These are phyloP conservation scores for Hypocrella siamensis DNA, from an alignment of 2,329 filamentous ascomycete species.

Conservation along the genomic window DNA sequence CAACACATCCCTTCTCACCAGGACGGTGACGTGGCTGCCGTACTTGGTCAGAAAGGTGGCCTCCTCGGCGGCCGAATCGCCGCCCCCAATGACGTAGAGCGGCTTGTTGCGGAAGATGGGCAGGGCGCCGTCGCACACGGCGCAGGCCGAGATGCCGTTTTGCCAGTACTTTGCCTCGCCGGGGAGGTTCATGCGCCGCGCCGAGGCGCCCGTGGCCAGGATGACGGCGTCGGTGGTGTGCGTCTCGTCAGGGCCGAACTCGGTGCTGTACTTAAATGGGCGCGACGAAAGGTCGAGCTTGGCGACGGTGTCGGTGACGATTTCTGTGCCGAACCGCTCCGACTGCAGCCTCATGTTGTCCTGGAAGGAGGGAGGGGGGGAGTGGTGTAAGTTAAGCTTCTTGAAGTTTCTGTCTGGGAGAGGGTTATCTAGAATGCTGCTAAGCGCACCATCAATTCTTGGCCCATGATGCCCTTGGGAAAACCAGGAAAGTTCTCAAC, in stretches of 20 bases:
- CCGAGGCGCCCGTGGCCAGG: slow-evolving; percentile 89
- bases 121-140: slow-evolving; percentile 91
- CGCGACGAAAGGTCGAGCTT: slow-evolving; percentile 70
- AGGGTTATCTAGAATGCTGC: not conserved
- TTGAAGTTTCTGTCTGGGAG: not conserved
- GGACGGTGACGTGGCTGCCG: slow-evolving; percentile 82
- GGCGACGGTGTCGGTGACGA: slow-evolving; percentile 83
- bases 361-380: slow-evolving; percentile 20
- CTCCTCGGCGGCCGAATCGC: slow-evolving; percentile 94
- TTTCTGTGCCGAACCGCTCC: slow-evolving; percentile 78
- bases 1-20: slow-evolving; percentile 76
- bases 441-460: slow-evolving; percentile 58
- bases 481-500: slow-evolving; percentile 98
- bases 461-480: slow-evolving; percentile 72
- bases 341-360: slow-evolving; percentile 90
- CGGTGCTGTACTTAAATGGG: slow-evolving; percentile 88
- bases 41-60: slow-evolving; percentile 97
- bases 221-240: slow-evolving; percentile 88
- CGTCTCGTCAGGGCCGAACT: slow-evolving; percentile 68
- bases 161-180: slow-evolving; percentile 98
- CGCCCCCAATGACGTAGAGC: slow-evolving; percentile 87
- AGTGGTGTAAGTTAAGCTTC: not conserved
- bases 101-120: slow-evolving; percentile 97
- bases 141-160: slow-evolving; percentile 88
- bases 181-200: slow-evolving; percentile 62